A percentile compares a stretch with the other conserved stretches of the same genome.
phyloP scores from a whole-genome alignment of 768 basidiomycete species.

The Pleurotus djamor region DNA sequence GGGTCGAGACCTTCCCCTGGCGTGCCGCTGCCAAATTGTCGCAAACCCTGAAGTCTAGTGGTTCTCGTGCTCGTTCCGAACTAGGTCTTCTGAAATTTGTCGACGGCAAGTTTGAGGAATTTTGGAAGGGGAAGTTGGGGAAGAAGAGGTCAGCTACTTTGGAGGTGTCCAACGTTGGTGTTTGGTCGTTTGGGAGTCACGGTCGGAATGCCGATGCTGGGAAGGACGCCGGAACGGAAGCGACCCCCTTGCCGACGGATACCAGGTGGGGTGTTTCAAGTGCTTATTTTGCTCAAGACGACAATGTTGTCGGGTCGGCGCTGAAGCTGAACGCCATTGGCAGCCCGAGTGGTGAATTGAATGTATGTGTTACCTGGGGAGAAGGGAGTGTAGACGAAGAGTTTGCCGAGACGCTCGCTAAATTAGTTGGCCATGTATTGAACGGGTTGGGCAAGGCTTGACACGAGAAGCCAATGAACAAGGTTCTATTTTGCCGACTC shows the following conservation, averaged over 20 bases:
- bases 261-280: background rate
- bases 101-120: slow-evolving; percentile 25
- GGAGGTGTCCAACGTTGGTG: slow-evolving; percentile 37
- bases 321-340: slow-evolving; percentile 24
- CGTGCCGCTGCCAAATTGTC: slow-evolving; percentile 23
- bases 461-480: too few relatives aligned
- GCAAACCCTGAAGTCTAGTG: slow-evolving; percentile 18
- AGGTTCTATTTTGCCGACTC: background rate
- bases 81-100: slow-evolving; percentile 31
- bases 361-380: slow-evolving; percentile 24
- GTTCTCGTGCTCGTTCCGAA: slow-evolving; percentile 14
- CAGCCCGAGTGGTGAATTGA: slow-evolving; percentile 19
- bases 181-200: slow-evolving; percentile 14
- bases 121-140: slow-evolving; percentile 23
- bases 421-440: background rate
- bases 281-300: slow-evolving; percentile 25
- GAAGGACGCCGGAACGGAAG: slow-evolving; percentile 13
- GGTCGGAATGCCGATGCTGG: background rate
- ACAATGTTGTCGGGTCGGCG: slow-evolving; percentile 22
- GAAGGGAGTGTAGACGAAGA: slow-evolving; percentile 16
- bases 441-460: background rate
- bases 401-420: slow-evolving; percentile 21
- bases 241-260: background rate
- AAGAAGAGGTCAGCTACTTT: slow-evolving; percentile 27
- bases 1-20: slow-evolving; percentile 25